Evolutionary conservation across 2,329 filamentous ascomycete species (phyloP).

Genomic region (Lomentospora prolificans): DNA sequence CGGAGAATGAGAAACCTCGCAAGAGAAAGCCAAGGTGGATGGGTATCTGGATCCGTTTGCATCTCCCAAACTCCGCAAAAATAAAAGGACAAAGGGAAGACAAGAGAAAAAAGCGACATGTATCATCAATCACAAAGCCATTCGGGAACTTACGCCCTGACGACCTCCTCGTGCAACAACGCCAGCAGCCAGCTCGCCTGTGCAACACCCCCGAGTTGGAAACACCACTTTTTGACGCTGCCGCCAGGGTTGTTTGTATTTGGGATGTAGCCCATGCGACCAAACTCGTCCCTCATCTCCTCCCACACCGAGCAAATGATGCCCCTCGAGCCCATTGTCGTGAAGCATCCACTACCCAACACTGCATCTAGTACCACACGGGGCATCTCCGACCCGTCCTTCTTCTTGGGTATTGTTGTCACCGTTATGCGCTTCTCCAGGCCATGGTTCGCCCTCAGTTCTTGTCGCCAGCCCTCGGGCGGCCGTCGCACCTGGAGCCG

Average conservation of each 20-base stretch:
- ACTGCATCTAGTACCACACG: constrained; percentile 72
- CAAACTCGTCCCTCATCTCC: constrained; percentile 55
- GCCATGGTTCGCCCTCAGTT: constrained; percentile 50
- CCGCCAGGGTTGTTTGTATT: constrained; percentile 41
- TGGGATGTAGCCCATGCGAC: constrained; percentile 41
- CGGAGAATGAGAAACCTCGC: no score
- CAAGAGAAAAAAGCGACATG: background rate
- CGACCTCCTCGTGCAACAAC: constrained; percentile 47
- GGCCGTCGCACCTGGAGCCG: constrained; percentile 72
- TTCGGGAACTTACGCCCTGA: constrained; percentile 24
- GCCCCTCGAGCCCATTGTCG: constrained; percentile 71
- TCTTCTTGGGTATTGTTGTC: constrained; percentile 55
- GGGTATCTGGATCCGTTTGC: background rate
- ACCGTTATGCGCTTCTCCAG: constrained; percentile 81
- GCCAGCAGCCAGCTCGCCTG: constrained; percentile 48
- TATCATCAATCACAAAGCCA: background rate
- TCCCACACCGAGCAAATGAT: constrained; percentile 88
- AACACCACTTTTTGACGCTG: constrained; percentile 53
- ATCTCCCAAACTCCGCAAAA: background rate
- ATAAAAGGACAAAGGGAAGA: background rate
- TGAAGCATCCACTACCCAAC: constrained; percentile 74
- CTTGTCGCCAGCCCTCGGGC: constrained; percentile 50
- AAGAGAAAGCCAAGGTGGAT: no score
- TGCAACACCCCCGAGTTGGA: constrained; percentile 44
- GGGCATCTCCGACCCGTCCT: constrained; percentile 34